Evolutionary conservation across 371 early-diverging fungal genomes (phyloP).

Genomic region (Mortierella sp.): DNA sequence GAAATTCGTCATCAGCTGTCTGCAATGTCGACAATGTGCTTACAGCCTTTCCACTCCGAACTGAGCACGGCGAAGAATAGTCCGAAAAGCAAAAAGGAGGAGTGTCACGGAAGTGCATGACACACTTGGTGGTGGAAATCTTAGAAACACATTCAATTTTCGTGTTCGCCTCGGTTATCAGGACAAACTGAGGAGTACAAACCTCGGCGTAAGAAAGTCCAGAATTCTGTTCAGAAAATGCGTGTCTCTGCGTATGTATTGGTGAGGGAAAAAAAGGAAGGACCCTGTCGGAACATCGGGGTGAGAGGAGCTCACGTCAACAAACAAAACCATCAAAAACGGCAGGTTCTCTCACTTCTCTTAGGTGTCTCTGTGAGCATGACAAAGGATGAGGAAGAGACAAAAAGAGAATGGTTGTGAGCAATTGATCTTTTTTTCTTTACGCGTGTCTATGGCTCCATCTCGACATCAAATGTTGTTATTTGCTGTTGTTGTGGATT

Average conservation of each 20-base stretch:
- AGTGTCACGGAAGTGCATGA: neutral
- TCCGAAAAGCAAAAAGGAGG: no score
- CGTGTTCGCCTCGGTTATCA: neutral
- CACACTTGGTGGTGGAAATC: neutral
- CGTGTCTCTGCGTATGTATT: neutral
- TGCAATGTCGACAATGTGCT: neutral
- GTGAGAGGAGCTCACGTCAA: neutral
- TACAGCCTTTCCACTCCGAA: neutral
- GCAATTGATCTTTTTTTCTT: neutral
- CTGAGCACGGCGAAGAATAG: neutral
- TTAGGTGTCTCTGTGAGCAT: neutral
- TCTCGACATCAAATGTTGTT: neutral
- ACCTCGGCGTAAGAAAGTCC: neutral
- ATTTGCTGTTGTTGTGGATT: neutral
- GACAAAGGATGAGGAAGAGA: neutral
- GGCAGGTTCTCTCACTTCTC: neutral
- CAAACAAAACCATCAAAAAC: neutral
- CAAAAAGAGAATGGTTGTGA: neutral
- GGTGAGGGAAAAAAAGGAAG: neutral
- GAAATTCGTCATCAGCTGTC: slow-evolving; percentile 4
- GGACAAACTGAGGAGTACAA: neutral
- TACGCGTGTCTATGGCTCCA: neutral
- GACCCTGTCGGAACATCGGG: neutral
- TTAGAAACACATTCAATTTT: neutral
- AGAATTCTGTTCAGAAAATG: neutral